Conservation (phyloP, 768 basidiomycete species). For the Russula olivacea region DNA sequence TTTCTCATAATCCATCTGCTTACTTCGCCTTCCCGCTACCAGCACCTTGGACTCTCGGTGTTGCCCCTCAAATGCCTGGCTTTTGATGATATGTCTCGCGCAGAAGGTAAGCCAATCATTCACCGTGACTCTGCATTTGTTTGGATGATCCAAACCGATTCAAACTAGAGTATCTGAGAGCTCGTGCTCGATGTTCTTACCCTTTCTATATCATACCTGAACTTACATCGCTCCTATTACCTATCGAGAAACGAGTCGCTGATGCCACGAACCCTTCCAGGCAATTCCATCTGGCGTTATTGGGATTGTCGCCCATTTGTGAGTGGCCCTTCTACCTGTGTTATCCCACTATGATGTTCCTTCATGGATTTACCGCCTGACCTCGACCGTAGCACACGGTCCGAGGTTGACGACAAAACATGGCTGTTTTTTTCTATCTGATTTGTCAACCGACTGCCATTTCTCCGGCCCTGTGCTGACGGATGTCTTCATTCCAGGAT, state of each 20-base stretch:
- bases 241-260: neutral
- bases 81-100: neutral
- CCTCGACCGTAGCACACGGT: constrained; percentile 31
- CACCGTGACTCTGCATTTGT: constrained; percentile 19
- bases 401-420: constrained; percentile 63
- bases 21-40: neutral
- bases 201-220: constrained; percentile 26
- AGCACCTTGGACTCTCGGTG: neutral
- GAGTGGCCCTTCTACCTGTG: constrained; percentile 34
- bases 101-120: constrained; percentile 2
- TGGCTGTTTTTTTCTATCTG: constrained; percentile 76
- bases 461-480: neutral
- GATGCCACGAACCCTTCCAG: neutral
- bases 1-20: constrained; percentile 10
- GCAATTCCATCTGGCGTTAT: neutral
- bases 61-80: constrained; percentile 22
- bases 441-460: constrained; percentile 28
- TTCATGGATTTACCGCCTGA: constrained; percentile 87
- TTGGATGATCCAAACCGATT: constrained; percentile 57
- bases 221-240: neutral
- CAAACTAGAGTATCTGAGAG: constrained; percentile 96
- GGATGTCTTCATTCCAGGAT: neutral
- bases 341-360: constrained; percentile 46
- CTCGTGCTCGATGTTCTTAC: constrained; percentile 61
- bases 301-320: neutral